These are phyloP conservation scores for Yueomyces sp. DNA, from an alignment of 805 yeast species.

Conservation along the genomic window DNA sequence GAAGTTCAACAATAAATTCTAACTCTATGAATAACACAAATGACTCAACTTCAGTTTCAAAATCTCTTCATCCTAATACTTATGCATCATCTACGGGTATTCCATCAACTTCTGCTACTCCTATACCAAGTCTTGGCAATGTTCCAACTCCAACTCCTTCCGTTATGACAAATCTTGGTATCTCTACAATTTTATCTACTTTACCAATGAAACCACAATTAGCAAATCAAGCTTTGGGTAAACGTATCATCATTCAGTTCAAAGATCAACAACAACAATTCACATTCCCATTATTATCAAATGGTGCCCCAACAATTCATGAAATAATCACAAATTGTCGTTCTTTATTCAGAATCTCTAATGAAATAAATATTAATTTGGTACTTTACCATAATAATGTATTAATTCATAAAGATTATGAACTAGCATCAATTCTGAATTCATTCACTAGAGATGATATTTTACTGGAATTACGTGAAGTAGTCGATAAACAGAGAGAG, in stretches of 20 bases:
- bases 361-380: slow-evolving; percentile 50
- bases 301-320: slow-evolving; percentile 66
- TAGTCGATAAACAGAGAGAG: neutral
- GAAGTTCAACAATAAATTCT: no score
- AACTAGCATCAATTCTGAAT: slow-evolving; percentile 34
- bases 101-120: neutral
- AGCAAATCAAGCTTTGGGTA: slow-evolving; percentile 24
- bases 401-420: slow-evolving; percentile 31
- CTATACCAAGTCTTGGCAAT: neutral
- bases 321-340: slow-evolving; percentile 74
- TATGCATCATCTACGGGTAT: neutral
- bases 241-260: slow-evolving; percentile 36
- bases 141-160: no score
- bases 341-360: slow-evolving; percentile 46
- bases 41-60: neutral
- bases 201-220: slow-evolving; percentile 25
- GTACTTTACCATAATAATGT: slow-evolving; percentile 23
- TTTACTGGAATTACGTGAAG: slow-evolving; percentile 27
- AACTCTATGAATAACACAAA: neutral
- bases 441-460: slow-evolving; percentile 23
- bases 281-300: slow-evolving; percentile 45
- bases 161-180: neutral
- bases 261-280: slow-evolving; percentile 46
- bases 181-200: slow-evolving; percentile 13
- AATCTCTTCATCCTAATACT: neutral